Base-by-base conservation (phyloP, 148 eudicot species). In the Amaranthus hypochondriacus region DNA sequence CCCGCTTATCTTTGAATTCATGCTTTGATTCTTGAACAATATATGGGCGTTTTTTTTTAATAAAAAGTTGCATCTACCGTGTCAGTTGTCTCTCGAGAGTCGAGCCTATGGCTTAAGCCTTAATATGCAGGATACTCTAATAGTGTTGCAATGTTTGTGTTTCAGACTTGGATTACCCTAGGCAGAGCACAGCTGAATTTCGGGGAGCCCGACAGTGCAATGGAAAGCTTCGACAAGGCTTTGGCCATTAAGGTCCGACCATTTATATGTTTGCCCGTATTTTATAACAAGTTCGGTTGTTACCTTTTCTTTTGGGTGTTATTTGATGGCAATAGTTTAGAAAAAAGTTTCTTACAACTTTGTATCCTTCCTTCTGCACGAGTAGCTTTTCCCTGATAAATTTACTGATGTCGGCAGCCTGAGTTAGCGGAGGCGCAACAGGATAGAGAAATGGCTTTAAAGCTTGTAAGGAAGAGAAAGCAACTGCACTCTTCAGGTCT, bases 121-220 rank as follows among this genome's bases (percentile, higher is more conserved):
- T 57, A 18, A 56, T 71, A 51, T 46, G 56, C 49, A 6, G 42
- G 77, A 46, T 55, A 59, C 5, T 58, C 7, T 74, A 48, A 48
- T 48, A 11, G 14, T 50, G 43, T 48, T 18, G 28, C 0, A 56
- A 53, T 62, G 71, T 58, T 73, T 73, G 48, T 62, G 55, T 51
- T 68, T 54, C 80, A 92, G 97, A 93, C 89, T 11, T 92, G 97
- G 97, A 73, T 83, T 49, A 90, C 97, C 18, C 93, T 92, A 75
- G 97, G 92, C 74, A 83, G 96, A 81, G 90, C 97, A 71, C 97
- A 92, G 73, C 78, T 92, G 66, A 92, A 92, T 78, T 92, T 81
- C 69, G 97, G 97, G 79, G 97, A 92, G 90, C 96, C 96, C 62
- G 97, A 90, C 76, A 66, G 72, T 69, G 92, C 97, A 51, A 74